Base-by-base conservation (phyloP, 2,329 filamentous ascomycete genomes). In the Ophiostoma montium region DNA sequence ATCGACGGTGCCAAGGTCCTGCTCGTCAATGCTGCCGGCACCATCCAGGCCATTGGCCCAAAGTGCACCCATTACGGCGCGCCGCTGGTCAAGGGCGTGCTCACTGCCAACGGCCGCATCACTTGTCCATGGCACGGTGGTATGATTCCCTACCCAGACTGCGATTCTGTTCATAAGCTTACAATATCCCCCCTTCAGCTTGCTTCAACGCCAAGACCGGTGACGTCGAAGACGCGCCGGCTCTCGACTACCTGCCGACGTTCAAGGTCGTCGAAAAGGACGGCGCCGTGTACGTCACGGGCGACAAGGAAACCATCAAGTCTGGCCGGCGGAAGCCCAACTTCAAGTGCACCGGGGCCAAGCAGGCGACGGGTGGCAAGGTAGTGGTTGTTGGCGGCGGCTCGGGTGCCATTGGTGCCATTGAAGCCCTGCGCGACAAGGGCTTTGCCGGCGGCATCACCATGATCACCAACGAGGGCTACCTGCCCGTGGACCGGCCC, bases 121-220 rank as follows among this genome's bases (percentile, higher is more conserved):
- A 95, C 86, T 7, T 98, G 92, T 63, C 88, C 90, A 3, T 96
- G 92, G 92, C 90, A 96, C 63, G 90, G 90, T 69, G 87, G 86
- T 92, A 63, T 31, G 47, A 36, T 5, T 44, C 19, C 3, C n/a
- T n/a, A 12, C 15, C 2, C 23, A n/a, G n/a, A n/a, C n/a, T n/a
- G n/a, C n/a, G n/a, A n/a, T 41, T n/a, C 10, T n/a, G 13, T 36
- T 11, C 15, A 30, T 3, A 27, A 19, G 16, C 42, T 44, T 7
- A 32, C 35, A 36, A 6, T 33, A 33, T 33, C 16, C 56, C 43
- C 38, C 47, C 19, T 55, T n/a, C n/a, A 89, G 92, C 92, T 50
- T 98, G 92, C 71, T 98, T 95, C 69, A 92, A 87, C 54, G 79
- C 86, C 54, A 75, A 76, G 50, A 94, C 84, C 6, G 92, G 92